Evolutionary conservation across 73 alveolate genomes (phyloP), one percentile per base, ranked within the genome.

Genomic region (Symbiodinium natans): DNA sequence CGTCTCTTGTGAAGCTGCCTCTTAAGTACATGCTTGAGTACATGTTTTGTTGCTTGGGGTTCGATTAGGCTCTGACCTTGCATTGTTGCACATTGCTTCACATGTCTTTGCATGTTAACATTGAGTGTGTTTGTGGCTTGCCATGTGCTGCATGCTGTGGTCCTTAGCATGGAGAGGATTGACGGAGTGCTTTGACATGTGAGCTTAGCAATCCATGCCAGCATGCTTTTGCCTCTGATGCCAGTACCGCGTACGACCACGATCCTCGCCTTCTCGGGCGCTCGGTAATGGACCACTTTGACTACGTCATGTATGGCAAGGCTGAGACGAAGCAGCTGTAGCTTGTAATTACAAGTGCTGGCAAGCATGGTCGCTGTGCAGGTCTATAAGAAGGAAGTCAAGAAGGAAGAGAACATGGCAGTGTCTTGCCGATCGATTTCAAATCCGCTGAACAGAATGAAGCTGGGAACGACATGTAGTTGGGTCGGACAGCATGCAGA

Each of bases 331-430:
- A 13, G 86, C 41, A 75, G 2, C 48, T 75, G 40, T n/a, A n/a
- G n/a, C n/a, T n/a, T n/a, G n/a, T n/a, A n/a, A n/a, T n/a, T n/a
- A n/a, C n/a, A n/a, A n/a, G n/a, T n/a, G n/a, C n/a, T n/a, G n/a
- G n/a, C n/a, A n/a, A n/a, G n/a, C n/a, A n/a, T n/a, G n/a, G n/a
- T n/a, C n/a, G n/a, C n/a, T n/a, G n/a, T n/a, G 3, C 40, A 90
- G 97, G 97, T 90, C 97, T 90, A 90, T 89, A 90, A 90, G 88
- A 90, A 90, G 52, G 97, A 90, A 21, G 89, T 90, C 80, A 90
- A 90, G 36, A 90, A 90, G 88, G 97, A 90, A 27, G 97, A 90
- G 23, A 90, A 90, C 41, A 42, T 90, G 82, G 97, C 97, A 41
- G 97, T 46, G 40, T 89, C 82, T 68, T 68, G 33, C 36, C 82